Base-by-base conservation (phyloP, 352 stramenopile species). In the Pythium dissotocum region DNA sequence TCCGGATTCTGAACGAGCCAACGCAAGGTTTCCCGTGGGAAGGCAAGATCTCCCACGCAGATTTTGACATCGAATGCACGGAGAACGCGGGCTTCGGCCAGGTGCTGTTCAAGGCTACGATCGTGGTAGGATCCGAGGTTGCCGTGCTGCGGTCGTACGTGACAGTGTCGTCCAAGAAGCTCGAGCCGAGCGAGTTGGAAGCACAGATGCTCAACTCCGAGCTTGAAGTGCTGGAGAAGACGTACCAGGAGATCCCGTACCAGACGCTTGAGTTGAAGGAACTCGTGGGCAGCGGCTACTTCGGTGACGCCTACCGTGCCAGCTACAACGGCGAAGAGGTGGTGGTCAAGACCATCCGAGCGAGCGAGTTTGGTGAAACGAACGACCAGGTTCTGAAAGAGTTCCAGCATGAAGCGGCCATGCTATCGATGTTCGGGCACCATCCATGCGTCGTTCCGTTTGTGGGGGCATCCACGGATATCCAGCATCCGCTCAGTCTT, bases 361-460 rank as follows among this genome's bases (percentile, higher is more conserved):
- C 84, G 24, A 87, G 78, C 58, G 85, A 90, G 52, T 90, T 91
- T 70, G 83, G 85, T 36, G 83, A 92, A 35, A 85, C 82, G 21
- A 87, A 76, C 12, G 78, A 87, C 33, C 83, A 94, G 63, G 89
- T 94, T 62, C 65, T 92, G 51, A 76, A 83, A n/a, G 85, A 94
- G 61, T 93, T 94, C 55, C 86, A 90, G 55, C 86, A 94, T 61
- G 86, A 94, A 69, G 86, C 86, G 3, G 84, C 86, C 0, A 81
- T 93, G 61, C 69, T 93, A 28, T 86, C 77, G 62, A 91, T 94
- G 83, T 94, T 94, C 78, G 86, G 86, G 0, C 81, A 94, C 65
- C 86, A 94, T 58, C 86, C 86, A 13, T 88, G 85, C 48, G 80
- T 94, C 56, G 85, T 94, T 8, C 85, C 84, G n/a, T 92, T 94